These are phyloP conservation scores for Penicillium argentinense DNA, from an alignment of 495 filamentous ascomycete species.

Conservation along the genomic window DNA sequence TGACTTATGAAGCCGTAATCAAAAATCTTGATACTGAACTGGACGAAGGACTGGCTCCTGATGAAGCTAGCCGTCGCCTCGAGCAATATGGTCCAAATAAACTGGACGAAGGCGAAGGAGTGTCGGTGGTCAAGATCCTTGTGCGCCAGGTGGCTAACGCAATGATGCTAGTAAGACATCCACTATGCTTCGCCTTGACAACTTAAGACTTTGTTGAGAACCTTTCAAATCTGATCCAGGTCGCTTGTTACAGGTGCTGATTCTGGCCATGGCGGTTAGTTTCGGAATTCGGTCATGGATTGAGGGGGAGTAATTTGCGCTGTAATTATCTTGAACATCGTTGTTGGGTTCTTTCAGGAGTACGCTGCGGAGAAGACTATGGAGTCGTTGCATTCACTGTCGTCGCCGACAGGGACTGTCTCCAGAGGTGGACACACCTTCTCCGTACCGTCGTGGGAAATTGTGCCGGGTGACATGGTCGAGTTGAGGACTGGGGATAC, in stretches of 20 bases:
- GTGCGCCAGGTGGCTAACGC: slow-evolving; percentile 65
- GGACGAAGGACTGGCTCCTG: slow-evolving; percentile 58
- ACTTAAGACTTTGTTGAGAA: no score
- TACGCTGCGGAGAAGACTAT: slow-evolving; percentile 74
- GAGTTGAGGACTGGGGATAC: slow-evolving; percentile 79
- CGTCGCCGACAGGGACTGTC: slow-evolving; percentile 59
- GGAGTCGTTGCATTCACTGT: slow-evolving; percentile 64
- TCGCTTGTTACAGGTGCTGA: slow-evolving; percentile 65
- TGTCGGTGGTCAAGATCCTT: slow-evolving; percentile 57
- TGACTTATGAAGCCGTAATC: slow-evolving; percentile 53
- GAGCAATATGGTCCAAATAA: slow-evolving; percentile 61
- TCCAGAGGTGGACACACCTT: slow-evolving; percentile 54
- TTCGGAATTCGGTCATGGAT: no score
- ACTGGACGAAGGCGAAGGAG: slow-evolving; percentile 56
- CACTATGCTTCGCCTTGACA: no score
- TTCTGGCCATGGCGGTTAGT: slow-evolving; percentile 68
- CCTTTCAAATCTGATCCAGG: no score
- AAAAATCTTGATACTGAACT: slow-evolving; percentile 57
- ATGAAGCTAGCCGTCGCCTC: slow-evolving; percentile 55
- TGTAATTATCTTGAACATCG: slow-evolving; percentile 65
- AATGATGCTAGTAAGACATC: slow-evolving; percentile 55
- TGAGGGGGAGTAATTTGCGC: slow-evolving; percentile 64
- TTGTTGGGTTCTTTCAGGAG: slow-evolving; percentile 69
- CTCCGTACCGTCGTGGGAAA: slow-evolving; percentile 52
- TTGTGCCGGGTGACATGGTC: slow-evolving; percentile 68